phyloP scores from a whole-genome alignment of 2,329 filamentous ascomycete genomes.

The Domatiomyces catenatus region DNA sequence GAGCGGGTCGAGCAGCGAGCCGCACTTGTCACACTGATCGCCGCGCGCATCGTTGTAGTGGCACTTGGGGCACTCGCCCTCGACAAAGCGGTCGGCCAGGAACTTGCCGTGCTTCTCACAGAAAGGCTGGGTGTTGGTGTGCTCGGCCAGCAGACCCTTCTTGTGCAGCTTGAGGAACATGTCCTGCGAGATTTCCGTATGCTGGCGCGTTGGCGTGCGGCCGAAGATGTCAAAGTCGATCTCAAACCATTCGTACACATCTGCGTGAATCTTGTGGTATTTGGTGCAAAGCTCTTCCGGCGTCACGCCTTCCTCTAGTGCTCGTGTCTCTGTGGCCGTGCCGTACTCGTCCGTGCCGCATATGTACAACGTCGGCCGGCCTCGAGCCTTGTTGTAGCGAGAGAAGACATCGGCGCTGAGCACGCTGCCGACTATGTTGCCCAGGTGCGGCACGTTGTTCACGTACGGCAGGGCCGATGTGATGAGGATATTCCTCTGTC shows the following conservation, averaged over 20 bases:
- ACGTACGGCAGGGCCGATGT: slow-evolving; percentile 86
- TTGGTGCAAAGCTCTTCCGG: slow-evolving; percentile 79
- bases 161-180: slow-evolving; percentile 79
- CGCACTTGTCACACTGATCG: slow-evolving; percentile 63
- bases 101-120: slow-evolving; percentile 57
- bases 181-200: slow-evolving; percentile 83
- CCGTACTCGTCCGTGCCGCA: slow-evolving; percentile 92
- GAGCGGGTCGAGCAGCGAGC: slow-evolving; percentile 54
- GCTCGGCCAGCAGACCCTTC: slow-evolving; percentile 77
- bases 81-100: slow-evolving; percentile 58
- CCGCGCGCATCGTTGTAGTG: slow-evolving; percentile 55
- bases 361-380: slow-evolving; percentile 65
- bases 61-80: slow-evolving; percentile 34
- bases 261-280: slow-evolving; percentile 78
- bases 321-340: slow-evolving; percentile 90
- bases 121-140: slow-evolving; percentile 76
- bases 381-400: slow-evolving; percentile 60
- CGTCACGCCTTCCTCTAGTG: slow-evolving; percentile 69
- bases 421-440: slow-evolving; percentile 76
- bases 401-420: slow-evolving; percentile 79
- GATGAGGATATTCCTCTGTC: slow-evolving; percentile 75
- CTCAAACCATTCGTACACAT: slow-evolving; percentile 91
- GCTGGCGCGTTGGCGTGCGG: slow-evolving; percentile 72
- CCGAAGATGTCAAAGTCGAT: slow-evolving; percentile 93
- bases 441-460: slow-evolving; percentile 61